A percentile compares a stretch with the other conserved stretches of the same genome.
phyloP scores from a whole-genome alignment of 148 eudicot genomes.

The Diospyros kaki region DNA sequence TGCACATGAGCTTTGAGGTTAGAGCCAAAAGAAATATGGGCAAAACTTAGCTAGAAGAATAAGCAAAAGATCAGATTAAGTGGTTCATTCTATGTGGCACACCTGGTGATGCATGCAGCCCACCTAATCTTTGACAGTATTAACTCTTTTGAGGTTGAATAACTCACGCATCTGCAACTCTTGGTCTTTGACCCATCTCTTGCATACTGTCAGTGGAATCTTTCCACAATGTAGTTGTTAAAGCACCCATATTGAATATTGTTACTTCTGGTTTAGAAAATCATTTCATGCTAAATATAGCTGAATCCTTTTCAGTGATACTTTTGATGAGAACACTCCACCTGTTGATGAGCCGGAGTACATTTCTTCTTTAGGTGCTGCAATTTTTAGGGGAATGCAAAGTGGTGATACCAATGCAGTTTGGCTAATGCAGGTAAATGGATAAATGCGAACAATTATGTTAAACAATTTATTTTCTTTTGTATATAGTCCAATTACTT shows the following conservation, averaged over 20 bases:
- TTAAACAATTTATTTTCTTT: background rate
- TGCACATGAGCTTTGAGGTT: too few relatives aligned
- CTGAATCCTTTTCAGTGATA: conserved; percentile 31
- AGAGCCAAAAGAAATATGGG: too few relatives aligned
- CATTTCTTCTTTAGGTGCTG: conserved; percentile 51
- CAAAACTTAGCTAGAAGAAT: too few relatives aligned
- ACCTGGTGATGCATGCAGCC: too few relatives aligned
- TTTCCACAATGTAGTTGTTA: background rate
- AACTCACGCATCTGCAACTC: background rate
- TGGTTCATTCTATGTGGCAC: too few relatives aligned
- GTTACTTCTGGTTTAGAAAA: background rate
- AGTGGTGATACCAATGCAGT: conserved; percentile 47
- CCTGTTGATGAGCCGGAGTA: conserved; percentile 43
- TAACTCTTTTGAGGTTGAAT: background rate
- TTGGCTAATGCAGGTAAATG: conserved; percentile 54
- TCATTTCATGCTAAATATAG: background rate
- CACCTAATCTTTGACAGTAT: background rate
- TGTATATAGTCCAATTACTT: background rate
- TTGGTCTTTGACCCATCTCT: background rate
- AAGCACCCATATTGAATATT: background rate
- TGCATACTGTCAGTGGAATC: background rate
- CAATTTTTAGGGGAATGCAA: conserved; percentile 47
- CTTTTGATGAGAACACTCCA: conserved; percentile 58
- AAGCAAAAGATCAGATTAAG: too few relatives aligned
- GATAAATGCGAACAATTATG: background rate